These are phyloP conservation scores for Globisporangium emineosum DNA, from an alignment of 352 stramenopile species.

Conservation along the genomic window DNA sequence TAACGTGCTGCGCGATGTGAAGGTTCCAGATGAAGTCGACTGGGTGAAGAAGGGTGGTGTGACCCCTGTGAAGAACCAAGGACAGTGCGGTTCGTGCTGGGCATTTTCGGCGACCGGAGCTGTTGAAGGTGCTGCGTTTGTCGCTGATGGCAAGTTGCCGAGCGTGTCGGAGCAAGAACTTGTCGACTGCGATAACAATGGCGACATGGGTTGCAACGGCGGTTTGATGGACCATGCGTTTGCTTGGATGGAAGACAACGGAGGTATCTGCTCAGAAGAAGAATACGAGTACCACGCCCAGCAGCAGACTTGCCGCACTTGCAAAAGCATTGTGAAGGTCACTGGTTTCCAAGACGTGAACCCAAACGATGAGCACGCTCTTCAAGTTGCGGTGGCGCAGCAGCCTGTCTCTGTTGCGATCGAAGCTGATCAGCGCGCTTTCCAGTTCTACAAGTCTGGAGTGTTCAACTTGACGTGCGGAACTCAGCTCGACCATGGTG, in stretches of 20 bases:
- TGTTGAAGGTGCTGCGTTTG: constrained; percentile 96
- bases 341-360: constrained; percentile 88
- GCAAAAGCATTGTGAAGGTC: constrained; percentile 83
- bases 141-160: constrained; percentile 89
- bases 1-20: constrained; percentile 20
- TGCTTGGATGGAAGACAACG: constrained; percentile 91
- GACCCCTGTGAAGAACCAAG: constrained; percentile 97
- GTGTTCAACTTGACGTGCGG: constrained; percentile 87
- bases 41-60: constrained; percentile 94
- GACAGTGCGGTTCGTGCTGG: constrained; percentile 95
- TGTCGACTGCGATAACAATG: constrained; percentile 95
- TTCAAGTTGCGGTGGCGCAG: constrained; percentile 89
- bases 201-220: constrained; percentile 96
- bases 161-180: constrained; percentile 98
- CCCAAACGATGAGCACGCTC: constrained; percentile 72
- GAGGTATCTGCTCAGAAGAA: constrained; percentile 91
- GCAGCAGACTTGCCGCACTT: constrained; percentile 74
- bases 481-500: constrained; percentile 95
- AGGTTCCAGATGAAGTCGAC: constrained; percentile 87
- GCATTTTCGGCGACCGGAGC: constrained; percentile 96
- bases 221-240: constrained; percentile 98
- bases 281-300: constrained; percentile 95
- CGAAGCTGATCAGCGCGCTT: constrained; percentile 91
- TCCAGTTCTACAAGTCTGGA: constrained; percentile 97
- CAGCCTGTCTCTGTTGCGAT: constrained; percentile 94